A percentile compares a stretch with the other conserved stretches of the same genome.
Evolutionary conservation across 1,139 yeast species (phyloP).

Genomic region (Geotrichum klebahnii): DNA sequence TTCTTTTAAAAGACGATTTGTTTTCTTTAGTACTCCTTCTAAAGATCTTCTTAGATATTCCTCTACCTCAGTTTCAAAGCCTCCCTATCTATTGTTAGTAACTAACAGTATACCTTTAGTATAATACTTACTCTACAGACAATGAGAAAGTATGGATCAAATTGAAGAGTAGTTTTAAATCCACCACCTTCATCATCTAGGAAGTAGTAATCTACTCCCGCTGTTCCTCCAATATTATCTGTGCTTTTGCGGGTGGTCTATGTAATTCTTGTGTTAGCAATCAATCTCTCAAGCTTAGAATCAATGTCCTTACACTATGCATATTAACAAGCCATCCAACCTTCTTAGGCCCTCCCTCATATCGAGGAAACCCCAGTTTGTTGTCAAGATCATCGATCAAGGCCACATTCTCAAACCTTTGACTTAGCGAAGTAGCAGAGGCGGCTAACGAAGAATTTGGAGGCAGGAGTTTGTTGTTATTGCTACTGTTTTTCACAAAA

Average conservation of each 20-base stretch:
- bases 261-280: background rate
- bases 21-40: conserved; percentile 58
- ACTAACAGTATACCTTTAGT: background rate
- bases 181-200: conserved; percentile 97
- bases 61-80: conserved; percentile 76
- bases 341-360: conserved; percentile 66
- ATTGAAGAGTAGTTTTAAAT: conserved; percentile 77
- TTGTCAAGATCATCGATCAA: conserved; percentile 48
- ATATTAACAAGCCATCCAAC: conserved; percentile 87
- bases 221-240: conserved; percentile 56
- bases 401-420: conserved; percentile 30
- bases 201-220: conserved; percentile 93
- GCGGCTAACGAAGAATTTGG: conserved; percentile 4
- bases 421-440: conserved; percentile 22
- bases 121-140: conserved; percentile 48
- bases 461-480: background rate
- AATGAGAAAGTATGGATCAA: conserved; percentile 85
- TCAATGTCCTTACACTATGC: conserved; percentile 40
- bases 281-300: background rate
- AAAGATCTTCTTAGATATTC: conserved; percentile 69
- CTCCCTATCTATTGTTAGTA: conserved; percentile 31
- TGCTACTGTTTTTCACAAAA: conserved; percentile 12
- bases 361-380: conserved; percentile 79
- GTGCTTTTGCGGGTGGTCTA: conserved; percentile 54
- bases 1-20: conserved; percentile 60